phyloP scores from a whole-genome alignment of 1,139 yeast species.

The Debaryomyces psychrophilus region DNA sequence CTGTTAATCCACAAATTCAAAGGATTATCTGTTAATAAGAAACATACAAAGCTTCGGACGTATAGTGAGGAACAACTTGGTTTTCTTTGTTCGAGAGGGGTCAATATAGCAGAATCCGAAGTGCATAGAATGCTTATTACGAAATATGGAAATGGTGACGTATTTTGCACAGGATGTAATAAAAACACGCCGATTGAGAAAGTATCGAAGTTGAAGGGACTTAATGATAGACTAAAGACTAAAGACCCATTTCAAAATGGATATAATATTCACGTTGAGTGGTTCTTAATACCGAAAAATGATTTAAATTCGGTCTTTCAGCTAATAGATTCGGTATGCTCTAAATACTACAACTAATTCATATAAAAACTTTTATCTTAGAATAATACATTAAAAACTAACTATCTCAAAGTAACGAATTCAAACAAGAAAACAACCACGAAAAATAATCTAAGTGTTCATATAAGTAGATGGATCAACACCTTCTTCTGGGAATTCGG shows the following conservation, averaged over 20 bases:
- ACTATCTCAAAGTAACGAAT: not conserved
- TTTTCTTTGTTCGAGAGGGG: slow-evolving; percentile 30
- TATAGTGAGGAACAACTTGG: slow-evolving; percentile 30
- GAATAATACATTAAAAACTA: slow-evolving; percentile 8
- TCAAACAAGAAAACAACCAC: not conserved
- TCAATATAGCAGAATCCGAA: slow-evolving; percentile 41
- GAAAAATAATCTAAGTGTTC: slow-evolving; percentile 68
- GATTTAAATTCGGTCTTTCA: slow-evolving; percentile 41
- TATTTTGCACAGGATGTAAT: slow-evolving; percentile 44
- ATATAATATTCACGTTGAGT: slow-evolving; percentile 54
- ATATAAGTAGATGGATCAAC: slow-evolving; percentile 97
- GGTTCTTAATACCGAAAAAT: slow-evolving; percentile 58
- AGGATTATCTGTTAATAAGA: slow-evolving; percentile 11
- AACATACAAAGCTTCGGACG: slow-evolving; percentile 8
- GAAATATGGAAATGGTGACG: slow-evolving; percentile 47
- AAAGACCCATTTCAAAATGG: slow-evolving; percentile 11
- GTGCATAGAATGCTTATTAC: slow-evolving; percentile 42
- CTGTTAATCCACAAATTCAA: slow-evolving; percentile 15
- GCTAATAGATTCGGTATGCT: slow-evolving; percentile 39
- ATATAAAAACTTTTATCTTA: slow-evolving; percentile 8
- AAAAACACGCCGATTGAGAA: slow-evolving; percentile 6
- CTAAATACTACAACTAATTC: slow-evolving; percentile 9
- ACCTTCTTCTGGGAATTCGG: slow-evolving; percentile 97
- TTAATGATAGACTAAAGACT: not conserved
- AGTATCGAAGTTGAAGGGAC: slow-evolving; percentile 13